These are phyloP conservation scores for Pascua sp. DNA, from an alignment of 1,284 basidiomycete species.

Conservation along the genomic window DNA sequence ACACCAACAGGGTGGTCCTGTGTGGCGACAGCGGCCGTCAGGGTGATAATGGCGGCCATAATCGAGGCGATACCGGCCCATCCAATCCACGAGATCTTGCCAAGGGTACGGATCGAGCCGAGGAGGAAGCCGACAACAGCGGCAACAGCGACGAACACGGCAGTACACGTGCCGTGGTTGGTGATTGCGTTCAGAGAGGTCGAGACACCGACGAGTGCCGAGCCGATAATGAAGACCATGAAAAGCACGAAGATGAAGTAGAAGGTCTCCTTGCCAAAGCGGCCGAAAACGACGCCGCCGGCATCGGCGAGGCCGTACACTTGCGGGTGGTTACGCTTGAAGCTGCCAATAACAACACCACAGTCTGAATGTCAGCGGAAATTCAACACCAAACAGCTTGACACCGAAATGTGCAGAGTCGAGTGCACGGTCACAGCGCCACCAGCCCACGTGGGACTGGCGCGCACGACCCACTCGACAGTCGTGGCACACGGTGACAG, in stretches of 20 bases:
- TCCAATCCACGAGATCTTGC: conserved; percentile 43
- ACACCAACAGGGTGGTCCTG: conserved; percentile 26
- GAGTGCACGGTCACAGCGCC: neutral
- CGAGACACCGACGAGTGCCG: conserved; percentile 24
- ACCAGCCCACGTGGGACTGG: neutral
- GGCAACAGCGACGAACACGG: conserved; percentile 39
- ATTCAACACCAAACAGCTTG: neutral
- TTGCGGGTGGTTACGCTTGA: conserved; percentile 27
- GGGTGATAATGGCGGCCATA: conserved; percentile 42
- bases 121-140: conserved; percentile 34
- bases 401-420: neutral
- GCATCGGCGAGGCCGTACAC: conserved; percentile 30
- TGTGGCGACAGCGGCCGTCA: conserved; percentile 47
- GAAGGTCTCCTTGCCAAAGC: conserved; percentile 7
- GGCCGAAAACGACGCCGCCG: conserved; percentile 30
- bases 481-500: too few species aligned
- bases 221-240: conserved; percentile 30
- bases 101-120: conserved; percentile 42
- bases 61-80: conserved; percentile 40
- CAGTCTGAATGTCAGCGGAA: conserved; percentile 8
- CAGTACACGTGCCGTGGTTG: conserved; percentile 22
- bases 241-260: conserved; percentile 13
- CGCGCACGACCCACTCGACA: too few species aligned
- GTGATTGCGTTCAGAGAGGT: conserved; percentile 26
- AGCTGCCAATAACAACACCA: conserved; percentile 17